Conservation (phyloP, 2,329 filamentous ascomycete genomes). For the Fusarium stilboides region DNA sequence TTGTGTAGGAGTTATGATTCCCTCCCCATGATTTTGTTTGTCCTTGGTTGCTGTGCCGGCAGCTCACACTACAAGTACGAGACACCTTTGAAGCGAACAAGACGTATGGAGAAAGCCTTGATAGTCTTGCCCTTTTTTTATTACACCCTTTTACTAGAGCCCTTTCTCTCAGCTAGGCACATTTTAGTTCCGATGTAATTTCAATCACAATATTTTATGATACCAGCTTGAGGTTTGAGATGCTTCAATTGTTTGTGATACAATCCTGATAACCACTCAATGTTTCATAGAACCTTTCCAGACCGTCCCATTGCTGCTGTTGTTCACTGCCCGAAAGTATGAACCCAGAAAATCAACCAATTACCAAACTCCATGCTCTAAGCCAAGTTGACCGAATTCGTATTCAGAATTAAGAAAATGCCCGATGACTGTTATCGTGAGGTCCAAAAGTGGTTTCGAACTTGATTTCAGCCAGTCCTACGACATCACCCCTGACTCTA, state of each 20-base stretch:
- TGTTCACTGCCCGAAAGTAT: constrained; percentile 2
- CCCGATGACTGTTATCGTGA: constrained; percentile 17
- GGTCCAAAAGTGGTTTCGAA: background rate
- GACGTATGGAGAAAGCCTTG: constrained; percentile 53
- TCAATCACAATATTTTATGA: constrained; percentile 60
- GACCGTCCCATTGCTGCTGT: constrained; percentile 6
- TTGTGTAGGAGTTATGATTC: constrained; percentile 50
- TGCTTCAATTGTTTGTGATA: constrained; percentile 39
- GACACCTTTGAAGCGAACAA: constrained; percentile 46
- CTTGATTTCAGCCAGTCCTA: constrained; percentile 16
- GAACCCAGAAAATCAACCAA: constrained; percentile 12
- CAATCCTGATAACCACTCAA: constrained; percentile 1
- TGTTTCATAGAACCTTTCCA: constrained; percentile 6
- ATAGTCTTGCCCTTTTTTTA: constrained; percentile 58
- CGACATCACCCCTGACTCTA: constrained; percentile 17
- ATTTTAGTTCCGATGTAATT: constrained; percentile 65
- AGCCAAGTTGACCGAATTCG: constrained; percentile 21
- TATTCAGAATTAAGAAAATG: constrained; percentile 11
- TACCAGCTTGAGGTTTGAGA: constrained; percentile 57
- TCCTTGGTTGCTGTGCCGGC: constrained; percentile 44
- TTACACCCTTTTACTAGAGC: constrained; percentile 53
- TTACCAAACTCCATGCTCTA: constrained; percentile 49
- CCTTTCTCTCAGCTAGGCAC: constrained; percentile 55
- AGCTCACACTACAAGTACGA: constrained; percentile 44
- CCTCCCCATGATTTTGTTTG: constrained; percentile 45